A percentile compares a stretch with the other conserved stretches of the same genome.
Evolutionary conservation across 1,284 basidiomycete species (phyloP).

Genomic region (Trichosporon inkin): DNA sequence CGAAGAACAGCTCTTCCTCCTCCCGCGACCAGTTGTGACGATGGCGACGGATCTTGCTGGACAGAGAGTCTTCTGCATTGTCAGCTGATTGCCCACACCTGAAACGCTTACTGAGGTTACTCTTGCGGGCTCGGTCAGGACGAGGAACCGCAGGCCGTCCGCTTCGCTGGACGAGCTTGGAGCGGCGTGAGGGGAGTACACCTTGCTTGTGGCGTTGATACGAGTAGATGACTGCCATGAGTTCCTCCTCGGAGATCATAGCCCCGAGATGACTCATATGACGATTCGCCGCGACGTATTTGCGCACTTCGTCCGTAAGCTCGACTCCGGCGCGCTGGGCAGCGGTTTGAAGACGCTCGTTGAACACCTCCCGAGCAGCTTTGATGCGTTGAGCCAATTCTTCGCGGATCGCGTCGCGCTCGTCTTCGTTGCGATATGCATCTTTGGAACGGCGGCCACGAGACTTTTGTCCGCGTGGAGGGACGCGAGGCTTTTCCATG

Average conservation of each 20-base stretch:
- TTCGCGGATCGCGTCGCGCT: constrained; percentile 18
- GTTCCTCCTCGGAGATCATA: constrained; percentile 18
- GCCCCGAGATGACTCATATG: constrained; percentile 21
- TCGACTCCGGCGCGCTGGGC: constrained; percentile 20
- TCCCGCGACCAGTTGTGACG: constrained; percentile 78
- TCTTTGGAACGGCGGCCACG: not conserved
- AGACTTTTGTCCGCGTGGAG: not conserved
- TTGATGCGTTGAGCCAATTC: constrained; percentile 32
- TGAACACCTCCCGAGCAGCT: constrained; percentile 28
- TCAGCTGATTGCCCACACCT: not conserved
- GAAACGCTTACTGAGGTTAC: not conserved
- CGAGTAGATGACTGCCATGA: constrained; percentile 21
- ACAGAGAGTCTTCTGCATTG: not conserved
- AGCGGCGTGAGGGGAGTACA: constrained; percentile 1
- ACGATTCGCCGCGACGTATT: constrained; percentile 25
- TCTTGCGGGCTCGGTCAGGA: not conserved
- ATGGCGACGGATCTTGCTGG: constrained; percentile 18
- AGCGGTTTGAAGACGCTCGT: constrained; percentile 27
- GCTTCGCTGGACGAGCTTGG: not conserved
- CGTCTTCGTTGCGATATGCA: not conserved
- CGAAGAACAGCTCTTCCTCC: constrained; percentile 78
- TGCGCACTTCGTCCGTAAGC: constrained; percentile 26
- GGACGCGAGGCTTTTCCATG: not conserved
- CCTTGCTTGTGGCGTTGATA: constrained; percentile 11
- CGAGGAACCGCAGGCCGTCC: not conserved